phyloP scores from a whole-genome alignment of 1,284 basidiomycete genomes.

The Boletus smithii region DNA sequence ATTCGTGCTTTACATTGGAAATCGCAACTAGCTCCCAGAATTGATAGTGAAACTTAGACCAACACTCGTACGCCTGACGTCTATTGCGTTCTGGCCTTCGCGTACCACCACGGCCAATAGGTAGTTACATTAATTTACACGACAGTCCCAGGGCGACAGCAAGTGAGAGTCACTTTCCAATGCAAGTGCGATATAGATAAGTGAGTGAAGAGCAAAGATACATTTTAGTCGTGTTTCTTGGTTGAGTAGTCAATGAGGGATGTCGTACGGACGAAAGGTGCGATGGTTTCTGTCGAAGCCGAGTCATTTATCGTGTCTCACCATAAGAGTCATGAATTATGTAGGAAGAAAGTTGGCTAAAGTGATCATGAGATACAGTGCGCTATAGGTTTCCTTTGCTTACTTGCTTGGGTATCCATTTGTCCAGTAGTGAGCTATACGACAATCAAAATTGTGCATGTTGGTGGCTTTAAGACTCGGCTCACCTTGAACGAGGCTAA shows the following conservation, averaged over 20 bases:
- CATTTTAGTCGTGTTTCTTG: slow-evolving; percentile 23
- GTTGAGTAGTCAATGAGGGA: slow-evolving; percentile 14
- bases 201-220: slow-evolving; percentile 27
- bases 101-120: slow-evolving; percentile 6
- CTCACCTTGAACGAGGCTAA: slow-evolving; percentile 70
- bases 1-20: slow-evolving; percentile 11
- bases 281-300: slow-evolving; percentile 4
- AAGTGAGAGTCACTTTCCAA: slow-evolving; percentile 22
- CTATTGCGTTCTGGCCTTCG: slow-evolving; percentile 1
- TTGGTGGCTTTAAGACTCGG: background rate
- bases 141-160: slow-evolving; percentile 15
- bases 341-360: slow-evolving; percentile 42
- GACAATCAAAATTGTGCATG: slow-evolving; percentile 11
- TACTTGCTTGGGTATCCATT: slow-evolving; percentile 60
- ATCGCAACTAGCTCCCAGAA: slow-evolving; percentile 16
- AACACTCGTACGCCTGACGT: background rate
- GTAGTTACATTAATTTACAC: slow-evolving; percentile 35
- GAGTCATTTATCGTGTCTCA: slow-evolving; percentile 2
- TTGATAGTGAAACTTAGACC: slow-evolving; percentile 5
- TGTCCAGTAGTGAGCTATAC: slow-evolving; percentile 46
- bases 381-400: slow-evolving; percentile 15
- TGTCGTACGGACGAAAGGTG: slow-evolving; percentile 6
- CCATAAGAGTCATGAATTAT: slow-evolving; percentile 12
- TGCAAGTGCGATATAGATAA: slow-evolving; percentile 34
- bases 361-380: slow-evolving; percentile 15